Evolutionary conservation across 1,284 basidiomycete species (phyloP).

Genomic region (Marasmius sp.): DNA sequence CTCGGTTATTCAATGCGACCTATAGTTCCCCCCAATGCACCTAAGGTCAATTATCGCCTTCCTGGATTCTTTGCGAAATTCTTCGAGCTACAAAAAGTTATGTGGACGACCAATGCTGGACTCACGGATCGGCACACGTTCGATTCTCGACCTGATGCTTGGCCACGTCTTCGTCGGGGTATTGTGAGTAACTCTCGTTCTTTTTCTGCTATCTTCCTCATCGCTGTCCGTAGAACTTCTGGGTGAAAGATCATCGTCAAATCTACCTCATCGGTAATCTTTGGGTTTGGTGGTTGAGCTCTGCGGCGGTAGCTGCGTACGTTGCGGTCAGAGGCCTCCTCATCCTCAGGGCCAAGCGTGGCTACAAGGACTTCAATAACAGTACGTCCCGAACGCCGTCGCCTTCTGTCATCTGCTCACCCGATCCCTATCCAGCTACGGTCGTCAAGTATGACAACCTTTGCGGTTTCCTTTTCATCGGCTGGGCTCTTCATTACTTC

Average conservation of each 20-base stretch:
- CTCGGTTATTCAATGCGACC: neutral
- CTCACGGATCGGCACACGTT: conserved; percentile 93
- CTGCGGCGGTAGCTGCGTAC: conserved; percentile 56
- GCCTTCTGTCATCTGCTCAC: neutral
- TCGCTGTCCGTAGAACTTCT: conserved; percentile 76
- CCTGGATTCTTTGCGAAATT: conserved; percentile 92
- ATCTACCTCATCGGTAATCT: conserved; percentile 97
- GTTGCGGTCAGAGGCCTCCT: neutral
- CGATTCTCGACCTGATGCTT: conserved; percentile 88
- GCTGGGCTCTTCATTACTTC: conserved; percentile 93
- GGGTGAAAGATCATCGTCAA: conserved; percentile 95
- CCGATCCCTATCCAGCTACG: conserved; percentile 60
- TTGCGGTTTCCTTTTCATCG: conserved; percentile 90
- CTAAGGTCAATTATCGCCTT: conserved; percentile 84
- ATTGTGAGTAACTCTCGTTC: conserved; percentile 63
- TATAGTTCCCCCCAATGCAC: conserved; percentile 67
- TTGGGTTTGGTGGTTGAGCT: conserved; percentile 87
- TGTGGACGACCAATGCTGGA: conserved; percentile 98
- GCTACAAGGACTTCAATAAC: neutral
- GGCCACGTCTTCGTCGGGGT: conserved; percentile 89
- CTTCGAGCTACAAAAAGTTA: conserved; percentile 88
- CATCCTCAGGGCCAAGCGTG: neutral
- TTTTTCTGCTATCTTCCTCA: neutral
- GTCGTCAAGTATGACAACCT: conserved; percentile 91
- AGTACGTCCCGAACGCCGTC: neutral